phyloP scores from a whole-genome alignment of 2,329 filamentous ascomycete genomes.

The Cyphellophora attinorum region DNA sequence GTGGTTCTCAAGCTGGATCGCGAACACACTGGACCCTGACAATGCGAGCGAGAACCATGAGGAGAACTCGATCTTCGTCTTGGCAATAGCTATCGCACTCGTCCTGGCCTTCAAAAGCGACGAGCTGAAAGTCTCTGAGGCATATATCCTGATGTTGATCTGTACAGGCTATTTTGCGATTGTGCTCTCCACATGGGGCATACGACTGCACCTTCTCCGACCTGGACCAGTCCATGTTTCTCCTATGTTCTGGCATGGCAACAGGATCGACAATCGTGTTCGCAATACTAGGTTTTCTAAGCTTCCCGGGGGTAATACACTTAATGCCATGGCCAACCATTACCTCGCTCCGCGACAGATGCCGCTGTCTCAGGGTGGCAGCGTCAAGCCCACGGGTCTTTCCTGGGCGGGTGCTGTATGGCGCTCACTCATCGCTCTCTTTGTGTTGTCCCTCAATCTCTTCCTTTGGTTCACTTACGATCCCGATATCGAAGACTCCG shows the following conservation, averaged over 20 bases:
- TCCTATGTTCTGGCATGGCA: background rate
- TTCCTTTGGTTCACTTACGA: background rate
- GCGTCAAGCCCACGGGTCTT: background rate
- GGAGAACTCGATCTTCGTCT: conserved; percentile 1
- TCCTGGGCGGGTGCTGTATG: background rate
- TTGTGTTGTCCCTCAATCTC: background rate
- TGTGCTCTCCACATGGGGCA: background rate
- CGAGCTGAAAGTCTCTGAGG: background rate
- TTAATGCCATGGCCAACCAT: background rate
- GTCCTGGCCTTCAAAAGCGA: background rate
- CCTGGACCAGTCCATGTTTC: background rate
- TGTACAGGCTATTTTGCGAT: background rate
- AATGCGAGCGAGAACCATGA: background rate
- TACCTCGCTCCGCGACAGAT: background rate
- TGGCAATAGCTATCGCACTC: background rate
- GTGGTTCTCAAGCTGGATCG: conserved; percentile 12
- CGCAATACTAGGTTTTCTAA: background rate
- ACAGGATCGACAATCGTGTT: background rate
- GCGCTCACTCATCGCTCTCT: background rate
- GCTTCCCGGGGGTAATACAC: background rate
- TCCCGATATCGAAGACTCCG: no score
- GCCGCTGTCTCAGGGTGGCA: background rate
- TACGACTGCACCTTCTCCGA: background rate
- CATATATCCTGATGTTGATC: background rate
- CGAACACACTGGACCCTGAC: conserved; percentile 5